Conservation (phyloP, 768 basidiomycete genomes). For the Tremella fuciformis region DNA sequence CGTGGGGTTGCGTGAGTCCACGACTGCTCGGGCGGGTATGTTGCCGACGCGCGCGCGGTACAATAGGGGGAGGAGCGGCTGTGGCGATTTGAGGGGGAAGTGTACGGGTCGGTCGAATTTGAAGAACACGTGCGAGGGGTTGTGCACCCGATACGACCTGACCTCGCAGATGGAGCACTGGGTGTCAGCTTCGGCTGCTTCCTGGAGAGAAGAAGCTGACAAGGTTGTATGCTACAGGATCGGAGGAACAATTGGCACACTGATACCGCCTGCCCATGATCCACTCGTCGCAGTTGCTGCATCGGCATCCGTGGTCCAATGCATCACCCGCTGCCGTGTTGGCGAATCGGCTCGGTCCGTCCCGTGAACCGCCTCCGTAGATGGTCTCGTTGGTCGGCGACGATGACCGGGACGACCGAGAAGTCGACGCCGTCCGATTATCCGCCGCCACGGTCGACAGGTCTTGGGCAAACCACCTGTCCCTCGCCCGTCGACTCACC, state of each 20-base stretch:
- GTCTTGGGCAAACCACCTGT: conserved; percentile 74
- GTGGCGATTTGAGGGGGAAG: conserved; percentile 58
- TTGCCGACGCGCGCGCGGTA: conserved; percentile 29
- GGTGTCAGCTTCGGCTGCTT: not conserved
- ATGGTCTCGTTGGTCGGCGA: conserved; percentile 67
- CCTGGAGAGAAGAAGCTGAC: conserved; percentile 57
- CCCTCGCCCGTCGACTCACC: conserved; percentile 69
- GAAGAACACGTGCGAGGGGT: conserved; percentile 82
- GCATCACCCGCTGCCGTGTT: conserved; percentile 19
- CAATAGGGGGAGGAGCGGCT: conserved; percentile 67
- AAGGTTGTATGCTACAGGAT: conserved; percentile 67
- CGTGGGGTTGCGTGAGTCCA: conserved; percentile 23
- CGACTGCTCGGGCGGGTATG: conserved; percentile 17
- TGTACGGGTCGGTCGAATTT: conserved; percentile 79
- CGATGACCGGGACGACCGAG: conserved; percentile 60
- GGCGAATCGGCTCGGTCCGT: not conserved
- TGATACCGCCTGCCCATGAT: conserved; percentile 81
- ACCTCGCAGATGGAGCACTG: conserved; percentile 80
- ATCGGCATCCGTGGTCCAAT: conserved; percentile 39
- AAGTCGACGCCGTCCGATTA: not conserved
- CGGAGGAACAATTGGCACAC: conserved; percentile 83
- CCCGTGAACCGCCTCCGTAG: conserved; percentile 54
- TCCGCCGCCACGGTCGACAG: conserved; percentile 54
- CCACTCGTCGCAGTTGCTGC: conserved; percentile 41
- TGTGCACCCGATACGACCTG: conserved; percentile 72